Evolutionary conservation across 768 basidiomycete species (phyloP).

Genomic region (Tricholoma bakamatsutake): DNA sequence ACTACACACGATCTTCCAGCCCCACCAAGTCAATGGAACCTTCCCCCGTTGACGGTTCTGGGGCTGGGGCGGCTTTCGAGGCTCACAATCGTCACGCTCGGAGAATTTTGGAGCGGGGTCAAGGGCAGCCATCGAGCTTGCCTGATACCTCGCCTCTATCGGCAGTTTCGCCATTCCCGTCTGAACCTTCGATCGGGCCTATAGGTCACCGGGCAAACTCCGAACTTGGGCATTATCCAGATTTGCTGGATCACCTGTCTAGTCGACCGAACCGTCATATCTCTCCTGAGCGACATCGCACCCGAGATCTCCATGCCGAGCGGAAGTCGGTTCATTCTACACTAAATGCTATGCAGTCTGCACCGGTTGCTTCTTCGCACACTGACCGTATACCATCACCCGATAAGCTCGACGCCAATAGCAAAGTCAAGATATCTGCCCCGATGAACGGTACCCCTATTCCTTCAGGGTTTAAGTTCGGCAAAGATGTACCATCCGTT

Average conservation of each 20-base stretch:
- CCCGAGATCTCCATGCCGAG: slow-evolving; percentile 42
- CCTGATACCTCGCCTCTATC: slow-evolving; percentile 60
- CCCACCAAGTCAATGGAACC: slow-evolving; percentile 50
- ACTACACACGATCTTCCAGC: slow-evolving; percentile 40
- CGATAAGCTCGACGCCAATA: slow-evolving; percentile 47
- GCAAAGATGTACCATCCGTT: slow-evolving; percentile 53
- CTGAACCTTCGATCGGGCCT: slow-evolving; percentile 22
- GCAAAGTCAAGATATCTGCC: slow-evolving; percentile 83
- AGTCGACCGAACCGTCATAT: slow-evolving; percentile 35
- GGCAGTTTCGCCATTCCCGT: slow-evolving; percentile 40
- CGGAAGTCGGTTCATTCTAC: slow-evolving; percentile 65
- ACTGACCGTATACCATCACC: slow-evolving; percentile 49
- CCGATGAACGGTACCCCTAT: slow-evolving; percentile 83
- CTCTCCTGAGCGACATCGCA: slow-evolving; percentile 51
- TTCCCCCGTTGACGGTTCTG: slow-evolving; percentile 39
- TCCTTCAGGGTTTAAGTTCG: slow-evolving; percentile 85
- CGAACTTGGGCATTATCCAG: slow-evolving; percentile 76
- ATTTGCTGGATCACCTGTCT: slow-evolving; percentile 37
- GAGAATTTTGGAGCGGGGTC: slow-evolving; percentile 35
- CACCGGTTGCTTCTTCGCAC: slow-evolving; percentile 36
- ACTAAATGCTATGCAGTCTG: slow-evolving; percentile 41
- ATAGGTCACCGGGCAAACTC: slow-evolving; percentile 63
- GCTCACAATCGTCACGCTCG: slow-evolving; percentile 31
- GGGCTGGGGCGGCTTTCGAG: slow-evolving; percentile 25
- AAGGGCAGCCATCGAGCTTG: slow-evolving; percentile 44